Base-by-base conservation (phyloP, 257 asterid species). In the Ilex aquifolium region DNA sequence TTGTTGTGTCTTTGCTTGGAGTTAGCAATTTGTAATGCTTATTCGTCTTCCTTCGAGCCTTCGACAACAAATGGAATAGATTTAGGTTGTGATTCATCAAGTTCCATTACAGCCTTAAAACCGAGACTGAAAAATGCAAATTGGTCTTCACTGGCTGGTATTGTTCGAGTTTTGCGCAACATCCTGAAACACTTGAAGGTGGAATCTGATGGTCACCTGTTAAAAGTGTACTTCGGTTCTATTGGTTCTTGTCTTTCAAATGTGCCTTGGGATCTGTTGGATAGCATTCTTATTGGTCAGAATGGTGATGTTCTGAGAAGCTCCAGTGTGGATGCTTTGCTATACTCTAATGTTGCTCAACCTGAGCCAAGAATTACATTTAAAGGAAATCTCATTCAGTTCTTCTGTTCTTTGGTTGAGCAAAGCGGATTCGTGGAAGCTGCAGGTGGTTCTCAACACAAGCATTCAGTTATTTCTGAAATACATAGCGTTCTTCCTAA, bases 341-440 rank as follows among this genome's bases (percentile, higher is more conserved):
- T 52, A 21, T 62, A 64, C 55, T 8, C 30, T 17, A 53, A 56
- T 58, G 70, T 62, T 66, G 57, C 55, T 42, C 80, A 66, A 50
- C 64, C 68, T 3, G 80, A 73, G 61, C 83, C 84, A 64, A 59
- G 65, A 46, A 56, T 59, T 55, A 39, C 66, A 21, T 81, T 87
- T 61, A 60, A 79, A 44, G 97, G 90, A 67, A 74, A 69, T 72
- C 66, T 83, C 72, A 68, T 84, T 70, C 97, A 84, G 74, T 82
- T 87, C 52, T 64, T 86, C 60, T 82, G 94, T 72, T 87, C 96
- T 59, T 73, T 82, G 71, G 80, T 79, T 67, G 72, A 69, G 0
- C 71, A 68, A 65, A 60, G 76, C 70, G 61, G 66, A 68, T 62
- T 10, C 42, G 30, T 62, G 15, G 85, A 83, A 21, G 82, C 59